Base-by-base conservation (phyloP, 192 early-diverging fungal genomes). In the Glomus cerebriforme region DNA sequence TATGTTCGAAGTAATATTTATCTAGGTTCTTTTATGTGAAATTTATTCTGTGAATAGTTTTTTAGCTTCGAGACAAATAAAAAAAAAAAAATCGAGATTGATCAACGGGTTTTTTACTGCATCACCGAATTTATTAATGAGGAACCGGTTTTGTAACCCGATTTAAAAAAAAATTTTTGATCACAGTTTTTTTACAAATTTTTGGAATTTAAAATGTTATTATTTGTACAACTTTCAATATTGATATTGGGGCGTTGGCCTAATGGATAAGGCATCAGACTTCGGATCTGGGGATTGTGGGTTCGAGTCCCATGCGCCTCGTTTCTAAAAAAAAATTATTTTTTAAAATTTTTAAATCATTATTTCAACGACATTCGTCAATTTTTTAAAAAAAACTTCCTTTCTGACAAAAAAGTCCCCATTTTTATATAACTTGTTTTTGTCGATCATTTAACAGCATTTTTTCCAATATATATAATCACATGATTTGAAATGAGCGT, bases 271-370 rank as follows among this genome's bases (percentile, higher is more conserved):
- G 80, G 82, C 82, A 77, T 82, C 82, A 82, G 82, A 82, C 81
- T 82, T 82, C 82, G 82, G 81, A 82, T 82, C 82, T 82, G 82
- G 82, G 80, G 82, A 82, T 82, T 82, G 82, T 82, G 82, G 82
- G 82, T 82, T 82, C 82, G 73, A 82, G 82, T 82, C 82, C 82
- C 82, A 82, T 82, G 81, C 72, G 80, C 71, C 68, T 82, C 82
- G 72, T 8, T 35, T 35, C 31, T 45, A 43, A 3, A 10, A 29
- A 22, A 79, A 47, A 79, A 34, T 47, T 60, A 32, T 79, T 35
- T 62, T 47, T 59, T 26, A 59, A 35, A 49, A 45, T 24, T 15
- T 29, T 78, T 7, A 12, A 74, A 17, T 54, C 49, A 54, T 54
- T 19, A 22, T 43, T 43, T 43, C 39, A 54, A 17, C 0, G 22